These are phyloP conservation scores for Candida anglica DNA, from an alignment of 805 yeast genomes.

Conservation along the genomic window DNA sequence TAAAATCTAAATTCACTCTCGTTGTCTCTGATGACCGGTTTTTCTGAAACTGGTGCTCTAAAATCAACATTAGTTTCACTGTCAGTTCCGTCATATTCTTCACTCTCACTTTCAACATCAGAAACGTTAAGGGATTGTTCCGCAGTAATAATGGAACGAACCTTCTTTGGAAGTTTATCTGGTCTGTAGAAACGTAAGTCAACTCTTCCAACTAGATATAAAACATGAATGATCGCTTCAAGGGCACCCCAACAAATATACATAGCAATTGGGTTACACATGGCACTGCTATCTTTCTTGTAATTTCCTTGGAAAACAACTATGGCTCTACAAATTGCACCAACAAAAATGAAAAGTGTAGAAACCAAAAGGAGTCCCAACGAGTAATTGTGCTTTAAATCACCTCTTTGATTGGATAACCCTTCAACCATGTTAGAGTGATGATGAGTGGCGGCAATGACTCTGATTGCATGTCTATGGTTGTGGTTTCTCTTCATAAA, in stretches of 20 bases:
- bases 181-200: conserved; percentile 78
- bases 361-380: conserved; percentile 44
- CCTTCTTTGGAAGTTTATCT: conserved; percentile 40
- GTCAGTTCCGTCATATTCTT: conserved; percentile 2
- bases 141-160: conserved; percentile 29
- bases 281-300: not conserved
- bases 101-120: conserved; percentile 17
- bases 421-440: conserved; percentile 30
- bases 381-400: conserved; percentile 50
- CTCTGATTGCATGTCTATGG: conserved; percentile 49
- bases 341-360: conserved; percentile 46
- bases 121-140: conserved; percentile 28
- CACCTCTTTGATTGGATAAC: conserved; percentile 35
- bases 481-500: conserved; percentile 45
- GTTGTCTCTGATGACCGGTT: conserved; percentile 2
- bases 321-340: conserved; percentile 45
- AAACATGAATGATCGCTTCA: conserved; percentile 50
- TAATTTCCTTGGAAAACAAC: conserved; percentile 15
- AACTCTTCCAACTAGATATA: conserved; percentile 57
- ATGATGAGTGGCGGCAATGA: conserved; percentile 55
- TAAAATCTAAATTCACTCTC: conserved; percentile 5
- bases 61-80: conserved; percentile 7
- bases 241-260: conserved; percentile 64
- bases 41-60: conserved; percentile 4
- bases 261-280: conserved; percentile 46